These are phyloP conservation scores for Sparassis latifolia DNA, from an alignment of 1,284 basidiomycete species.

Conservation along the genomic window DNA sequence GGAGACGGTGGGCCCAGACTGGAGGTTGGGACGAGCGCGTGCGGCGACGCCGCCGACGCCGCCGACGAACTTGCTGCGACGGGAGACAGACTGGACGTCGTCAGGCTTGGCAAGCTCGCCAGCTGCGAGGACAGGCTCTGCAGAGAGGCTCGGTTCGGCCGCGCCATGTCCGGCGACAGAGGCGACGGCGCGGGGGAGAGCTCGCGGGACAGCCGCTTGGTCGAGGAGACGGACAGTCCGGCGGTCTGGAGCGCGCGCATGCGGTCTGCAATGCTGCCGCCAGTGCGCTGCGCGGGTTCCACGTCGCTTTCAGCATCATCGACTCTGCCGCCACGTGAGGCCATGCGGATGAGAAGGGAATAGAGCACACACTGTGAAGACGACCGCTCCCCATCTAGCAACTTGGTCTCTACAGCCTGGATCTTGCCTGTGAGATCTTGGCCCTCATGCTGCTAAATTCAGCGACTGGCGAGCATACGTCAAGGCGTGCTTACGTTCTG, in stretches of 20 bases:
- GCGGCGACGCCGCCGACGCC: slow-evolving; percentile 30
- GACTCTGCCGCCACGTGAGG: slow-evolving; percentile 10
- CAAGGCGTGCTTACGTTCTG: slow-evolving; percentile 40
- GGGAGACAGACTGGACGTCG: slow-evolving; percentile 20
- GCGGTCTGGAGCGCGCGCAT: slow-evolving; percentile 62
- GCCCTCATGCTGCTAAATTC: slow-evolving; percentile 40
- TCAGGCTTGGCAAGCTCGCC: slow-evolving; percentile 2
- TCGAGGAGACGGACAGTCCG: slow-evolving; percentile 45
- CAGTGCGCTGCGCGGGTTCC: slow-evolving; percentile 31
- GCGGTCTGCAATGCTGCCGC: slow-evolving; percentile 65
- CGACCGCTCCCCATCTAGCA: slow-evolving; percentile 48
- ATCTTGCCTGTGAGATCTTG: slow-evolving; percentile 41
- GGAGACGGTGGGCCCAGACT: slow-evolving; percentile 70
- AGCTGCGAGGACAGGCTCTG: slow-evolving; percentile 23
- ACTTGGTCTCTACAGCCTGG: slow-evolving; percentile 48
- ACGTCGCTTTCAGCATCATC: slow-evolving; percentile 8
- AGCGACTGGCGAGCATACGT: slow-evolving; percentile 2
- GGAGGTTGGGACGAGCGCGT: slow-evolving; percentile 59
- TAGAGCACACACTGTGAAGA: slow-evolving; percentile 39
- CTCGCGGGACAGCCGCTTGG: slow-evolving; percentile 49
- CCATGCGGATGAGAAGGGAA: no score
- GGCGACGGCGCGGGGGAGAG: slow-evolving; percentile 19
- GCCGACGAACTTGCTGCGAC: slow-evolving; percentile 25
- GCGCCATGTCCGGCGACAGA: slow-evolving; percentile 9
- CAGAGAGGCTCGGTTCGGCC: slow-evolving; percentile 20